Evolutionary conservation across 225 moss, liverwort and hornwort genomes (phyloP).

Genomic region (Marchantia polymorpha): DNA sequence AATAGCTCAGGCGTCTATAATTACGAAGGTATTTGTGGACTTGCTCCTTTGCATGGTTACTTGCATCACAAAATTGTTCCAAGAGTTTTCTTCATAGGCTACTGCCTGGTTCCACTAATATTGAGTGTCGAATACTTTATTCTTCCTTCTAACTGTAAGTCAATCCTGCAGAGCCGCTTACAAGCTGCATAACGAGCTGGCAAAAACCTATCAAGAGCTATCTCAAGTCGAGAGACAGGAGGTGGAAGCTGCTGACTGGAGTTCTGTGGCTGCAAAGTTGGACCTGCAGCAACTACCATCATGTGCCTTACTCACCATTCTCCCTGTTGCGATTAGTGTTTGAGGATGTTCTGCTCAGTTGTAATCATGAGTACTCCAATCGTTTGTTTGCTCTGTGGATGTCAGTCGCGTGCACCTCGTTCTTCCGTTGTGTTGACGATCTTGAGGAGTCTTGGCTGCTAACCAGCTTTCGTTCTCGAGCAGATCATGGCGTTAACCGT

Average conservation of each 20-base stretch:
- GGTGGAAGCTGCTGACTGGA: conserved; percentile 48
- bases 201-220: conserved; percentile 49
- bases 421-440: too few relatives aligned
- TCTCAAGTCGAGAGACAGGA: conserved; percentile 32
- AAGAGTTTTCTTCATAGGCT: too few relatives aligned
- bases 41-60: too few relatives aligned
- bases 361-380: too few relatives aligned
- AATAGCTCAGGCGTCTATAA: too few relatives aligned
- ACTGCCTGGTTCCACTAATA: not conserved
- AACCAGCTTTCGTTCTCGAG: not conserved
- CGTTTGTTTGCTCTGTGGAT: too few relatives aligned
- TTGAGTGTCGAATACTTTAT: not conserved
- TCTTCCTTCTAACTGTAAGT: not conserved
- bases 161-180: conserved; percentile 44
- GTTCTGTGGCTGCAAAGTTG: conserved; percentile 42
- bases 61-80: too few relatives aligned
- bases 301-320: conserved; percentile 33
- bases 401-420: too few relatives aligned
- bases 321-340: too few relatives aligned
- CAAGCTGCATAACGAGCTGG: conserved; percentile 59
- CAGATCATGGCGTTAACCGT: conserved; percentile 57
- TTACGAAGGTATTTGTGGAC: too few relatives aligned
- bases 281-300: conserved; percentile 48
- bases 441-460: not conserved
- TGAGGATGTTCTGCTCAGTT: too few relatives aligned